Percentiles rank a stretch among this genome's conserved stretches.
Evolutionary conservation across 2,329 filamentous ascomycete genomes (phyloP).

Genomic region (Plectosphaerella sp.): DNA sequence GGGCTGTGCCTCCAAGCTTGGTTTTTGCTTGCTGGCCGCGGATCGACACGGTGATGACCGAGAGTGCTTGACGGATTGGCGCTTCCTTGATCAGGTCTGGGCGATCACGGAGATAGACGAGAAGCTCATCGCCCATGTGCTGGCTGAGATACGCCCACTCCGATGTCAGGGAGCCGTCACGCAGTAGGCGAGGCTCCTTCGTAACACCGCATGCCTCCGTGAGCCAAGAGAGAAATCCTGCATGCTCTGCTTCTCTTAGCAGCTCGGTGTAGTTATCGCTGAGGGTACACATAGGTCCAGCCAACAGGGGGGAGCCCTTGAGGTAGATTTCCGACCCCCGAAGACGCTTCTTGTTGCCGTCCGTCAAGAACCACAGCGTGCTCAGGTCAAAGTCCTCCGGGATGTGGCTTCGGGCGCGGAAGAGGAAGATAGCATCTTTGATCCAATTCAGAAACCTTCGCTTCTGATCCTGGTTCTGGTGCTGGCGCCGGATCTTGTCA

Average conservation of each 20-base stretch:
- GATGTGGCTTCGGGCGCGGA: neutral
- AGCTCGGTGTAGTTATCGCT: neutral
- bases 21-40: neutral
- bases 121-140: neutral
- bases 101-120: neutral
- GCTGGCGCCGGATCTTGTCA: neutral
- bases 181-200: neutral
- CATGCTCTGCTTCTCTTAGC: constrained; percentile 5
- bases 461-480: neutral
- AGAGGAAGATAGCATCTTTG: neutral
- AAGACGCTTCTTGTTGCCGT: neutral
- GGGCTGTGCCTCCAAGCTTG: neutral
- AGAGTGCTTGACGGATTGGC: neutral
- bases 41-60: neutral
- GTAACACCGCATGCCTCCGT: neutral
- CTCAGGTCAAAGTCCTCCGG: neutral
- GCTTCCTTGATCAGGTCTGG: neutral
- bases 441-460: neutral
- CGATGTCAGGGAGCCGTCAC: neutral
- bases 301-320: neutral
- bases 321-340: neutral
- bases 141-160: neutral
- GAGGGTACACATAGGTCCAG: neutral
- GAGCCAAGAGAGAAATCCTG: neutral
- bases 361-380: neutral